Base-by-base conservation (phyloP, 164 flowering plant genomes). In the Aristolochia contorta region DNA sequence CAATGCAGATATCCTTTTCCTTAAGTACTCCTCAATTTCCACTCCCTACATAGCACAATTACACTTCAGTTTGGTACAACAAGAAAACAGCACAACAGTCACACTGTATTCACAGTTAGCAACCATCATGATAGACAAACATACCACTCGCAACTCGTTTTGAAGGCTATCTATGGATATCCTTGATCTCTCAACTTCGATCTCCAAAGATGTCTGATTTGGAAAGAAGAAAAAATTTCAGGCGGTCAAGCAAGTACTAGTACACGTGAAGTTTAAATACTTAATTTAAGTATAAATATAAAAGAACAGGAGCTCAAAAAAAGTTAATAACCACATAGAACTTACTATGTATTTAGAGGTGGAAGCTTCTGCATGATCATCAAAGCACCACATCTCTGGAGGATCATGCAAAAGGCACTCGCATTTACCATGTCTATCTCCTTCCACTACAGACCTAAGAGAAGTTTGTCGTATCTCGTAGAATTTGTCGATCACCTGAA, bases 1-100 rank as follows among this genome's bases (percentile, higher is more conserved):
- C 78, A 85, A 70, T 41, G 73, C 72, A 25, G 60, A 52, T 53
- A 88, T 80, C 59, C 62, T 82, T 76, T 69, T 79, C 78, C 79
- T 88, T 56, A 93, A 72, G 70, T 85, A 94, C 56, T 81, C 80
- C 75, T 93, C 97, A 58, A 90, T 88, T 69, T 88, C 87, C 81
- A 86, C 63, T 19, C 97, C 97, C 99, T 90, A 66, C 60, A 48
- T 56, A 2, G n/a, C 19, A 49, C 8, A 49, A 49, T 1, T 49
- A 37, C 10, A 37, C 43, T 37, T 37, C 10, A 37, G 43, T 37
- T 37, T 37, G 43, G 9, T 37, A 37, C 12, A 37, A 37, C 43
- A 37, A 37, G 10, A 10, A 8, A 37, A 37, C 43, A 37, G 43
- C 43, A 37, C 43, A 3, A 8, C 43, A 6, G 12, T 10, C 9